phyloP scores from a whole-genome alignment of 176 grass and related monocot species.

The Guadua angustifolia region DNA sequence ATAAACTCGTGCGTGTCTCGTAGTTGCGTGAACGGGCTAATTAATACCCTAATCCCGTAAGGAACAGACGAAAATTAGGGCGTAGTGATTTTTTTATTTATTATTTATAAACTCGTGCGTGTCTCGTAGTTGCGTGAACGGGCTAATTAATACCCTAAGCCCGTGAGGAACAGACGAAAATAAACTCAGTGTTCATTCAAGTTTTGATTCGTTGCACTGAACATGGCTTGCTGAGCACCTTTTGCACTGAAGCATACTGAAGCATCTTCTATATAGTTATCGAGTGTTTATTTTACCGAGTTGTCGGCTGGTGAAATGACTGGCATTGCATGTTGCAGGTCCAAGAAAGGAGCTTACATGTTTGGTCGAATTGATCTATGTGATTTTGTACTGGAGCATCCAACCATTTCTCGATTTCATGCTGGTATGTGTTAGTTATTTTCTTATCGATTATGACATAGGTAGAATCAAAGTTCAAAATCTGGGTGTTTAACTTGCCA shows the following conservation, averaged over 20 bases:
- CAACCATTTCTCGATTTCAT: conserved; percentile 83
- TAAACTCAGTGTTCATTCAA: neutral
- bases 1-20: no score
- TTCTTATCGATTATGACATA: conserved; percentile 23
- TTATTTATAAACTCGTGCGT: no score
- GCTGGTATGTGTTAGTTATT: conserved; percentile 59
- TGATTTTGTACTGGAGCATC: conserved; percentile 93
- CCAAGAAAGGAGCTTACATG: conserved; percentile 92
- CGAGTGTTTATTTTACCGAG: neutral
- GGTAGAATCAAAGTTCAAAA: neutral
- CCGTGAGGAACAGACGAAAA: neutral
- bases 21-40: neutral
- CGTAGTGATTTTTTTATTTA: neutral
- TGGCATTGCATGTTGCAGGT: conserved; percentile 52
- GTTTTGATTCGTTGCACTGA: neutral
- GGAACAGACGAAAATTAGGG: neutral
- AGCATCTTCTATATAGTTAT: no score
- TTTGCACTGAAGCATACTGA: no score
- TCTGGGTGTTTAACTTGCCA: neutral
- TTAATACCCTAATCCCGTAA: neutral
- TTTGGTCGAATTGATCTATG: conserved; percentile 89
- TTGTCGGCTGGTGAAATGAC: conserved; percentile 11
- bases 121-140: neutral
- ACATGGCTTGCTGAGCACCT: neutral
- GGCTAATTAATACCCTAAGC: neutral